phyloP scores from a whole-genome alignment of 2,329 filamentous ascomycete species.

The Lasiodiplodia citricola region DNA sequence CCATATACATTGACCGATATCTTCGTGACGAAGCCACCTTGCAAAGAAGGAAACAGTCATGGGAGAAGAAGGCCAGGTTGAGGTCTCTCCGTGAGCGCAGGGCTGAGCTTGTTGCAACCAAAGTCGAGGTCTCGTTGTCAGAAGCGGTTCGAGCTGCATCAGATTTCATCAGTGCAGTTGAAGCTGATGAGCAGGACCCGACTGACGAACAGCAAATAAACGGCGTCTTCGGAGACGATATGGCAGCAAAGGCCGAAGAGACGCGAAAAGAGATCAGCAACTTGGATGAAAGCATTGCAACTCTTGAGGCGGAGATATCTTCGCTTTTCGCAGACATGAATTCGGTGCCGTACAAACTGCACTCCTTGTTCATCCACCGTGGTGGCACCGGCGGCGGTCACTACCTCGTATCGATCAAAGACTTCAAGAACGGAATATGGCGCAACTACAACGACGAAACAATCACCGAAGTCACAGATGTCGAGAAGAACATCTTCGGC shows the following conservation, averaged over 20 bases:
- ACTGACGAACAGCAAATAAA: neutral
- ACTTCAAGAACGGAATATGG: conserved; percentile 83
- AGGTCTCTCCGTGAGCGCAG: conserved; percentile 58
- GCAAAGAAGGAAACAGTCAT: conserved; percentile 69
- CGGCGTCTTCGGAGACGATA: conserved; percentile 2
- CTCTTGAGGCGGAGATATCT: conserved; percentile 56
- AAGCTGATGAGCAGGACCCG: neutral
- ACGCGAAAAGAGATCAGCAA: conserved; percentile 16
- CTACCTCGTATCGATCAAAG: conserved; percentile 96
- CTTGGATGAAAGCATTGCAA: conserved; percentile 46
- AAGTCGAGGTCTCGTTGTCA: conserved; percentile 37
- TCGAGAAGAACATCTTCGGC: conserved; percentile 25
- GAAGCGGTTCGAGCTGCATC: conserved; percentile 41
- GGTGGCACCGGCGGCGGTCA: conserved; percentile 72
- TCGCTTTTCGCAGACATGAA: conserved; percentile 68
- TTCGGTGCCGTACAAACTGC: conserved; percentile 77
- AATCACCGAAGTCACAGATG: conserved; percentile 65
- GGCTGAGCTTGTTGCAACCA: conserved; percentile 47
- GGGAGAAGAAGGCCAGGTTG: conserved; percentile 74
- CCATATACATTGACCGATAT: conserved; percentile 86
- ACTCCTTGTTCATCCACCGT: conserved; percentile 91
- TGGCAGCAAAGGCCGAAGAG: conserved; percentile 28
- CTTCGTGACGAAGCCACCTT: conserved; percentile 52
- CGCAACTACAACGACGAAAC: conserved; percentile 91
- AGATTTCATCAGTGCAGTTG: conserved; percentile 33